These are phyloP conservation scores for Microascus cirrosus DNA, from an alignment of 2,329 filamentous ascomycete genomes.

Conservation along the genomic window DNA sequence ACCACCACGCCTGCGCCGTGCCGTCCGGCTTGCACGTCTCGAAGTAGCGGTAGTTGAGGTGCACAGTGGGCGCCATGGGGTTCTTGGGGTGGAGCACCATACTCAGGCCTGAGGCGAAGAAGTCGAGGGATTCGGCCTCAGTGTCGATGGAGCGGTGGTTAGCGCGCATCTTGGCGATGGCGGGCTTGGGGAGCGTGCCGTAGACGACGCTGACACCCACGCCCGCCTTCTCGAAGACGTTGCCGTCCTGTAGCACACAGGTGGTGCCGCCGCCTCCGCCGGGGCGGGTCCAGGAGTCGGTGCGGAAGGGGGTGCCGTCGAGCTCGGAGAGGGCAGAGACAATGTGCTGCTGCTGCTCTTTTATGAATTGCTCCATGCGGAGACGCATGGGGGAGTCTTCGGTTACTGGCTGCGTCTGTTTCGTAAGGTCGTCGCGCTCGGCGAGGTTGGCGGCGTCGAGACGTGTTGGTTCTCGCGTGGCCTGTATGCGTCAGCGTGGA, in stretches of 20 bases:
- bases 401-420: constrained; percentile 57
- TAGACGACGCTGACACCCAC: constrained; percentile 95
- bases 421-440: constrained; percentile 71
- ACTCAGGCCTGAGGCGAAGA: constrained; percentile 90
- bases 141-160: constrained; percentile 86
- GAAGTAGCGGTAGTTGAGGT: constrained; percentile 98
- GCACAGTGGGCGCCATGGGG: constrained; percentile 94
- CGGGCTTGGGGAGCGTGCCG: constrained; percentile 74
- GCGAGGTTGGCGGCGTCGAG: constrained; percentile 63
- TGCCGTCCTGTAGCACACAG: constrained; percentile 89
- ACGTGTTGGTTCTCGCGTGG: constrained; percentile 24
- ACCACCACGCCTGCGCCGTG: constrained; percentile 88
- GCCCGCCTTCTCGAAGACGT: constrained; percentile 95
- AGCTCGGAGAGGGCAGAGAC: constrained; percentile 72
- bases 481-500: background rate
- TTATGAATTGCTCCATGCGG: constrained; percentile 94
- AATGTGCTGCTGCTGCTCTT: constrained; percentile 82
- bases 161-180: constrained; percentile 84
- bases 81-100: constrained; percentile 90
- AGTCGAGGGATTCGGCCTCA: constrained; percentile 66
- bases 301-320: constrained; percentile 71
- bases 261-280: constrained; percentile 91
- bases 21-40: constrained; percentile 84
- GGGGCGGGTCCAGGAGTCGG: constrained; percentile 78
- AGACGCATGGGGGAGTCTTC: constrained; percentile 87